Conservation (phyloP, 306 rosid genomes). For the Calophaca sinica region DNA sequence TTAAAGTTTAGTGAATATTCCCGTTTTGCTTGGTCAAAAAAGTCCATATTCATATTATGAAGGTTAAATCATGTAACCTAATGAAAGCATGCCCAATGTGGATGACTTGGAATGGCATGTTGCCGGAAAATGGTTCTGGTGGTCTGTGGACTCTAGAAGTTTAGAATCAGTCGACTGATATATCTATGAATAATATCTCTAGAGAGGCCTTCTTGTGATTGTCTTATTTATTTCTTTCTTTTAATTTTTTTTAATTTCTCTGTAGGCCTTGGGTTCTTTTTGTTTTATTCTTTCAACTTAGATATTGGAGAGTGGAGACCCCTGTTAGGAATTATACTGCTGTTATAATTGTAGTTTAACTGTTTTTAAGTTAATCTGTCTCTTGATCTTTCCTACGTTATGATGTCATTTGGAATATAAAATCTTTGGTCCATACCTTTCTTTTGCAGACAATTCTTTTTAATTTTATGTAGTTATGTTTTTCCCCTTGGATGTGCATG, state of each 20-base stretch:
- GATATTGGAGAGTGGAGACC: conserved; percentile 5
- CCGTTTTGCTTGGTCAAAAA: conserved; percentile 12
- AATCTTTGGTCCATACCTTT: not conserved
- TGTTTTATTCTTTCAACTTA: conserved; percentile 8
- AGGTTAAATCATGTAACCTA: not conserved
- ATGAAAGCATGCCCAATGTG: conserved; percentile 14
- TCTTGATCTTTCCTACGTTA: conserved; percentile 1
- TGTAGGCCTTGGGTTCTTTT: not conserved
- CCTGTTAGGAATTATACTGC: conserved; percentile 17
- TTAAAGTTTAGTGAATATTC: not conserved
- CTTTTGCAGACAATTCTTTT: not conserved
- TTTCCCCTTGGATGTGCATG: not conserved
- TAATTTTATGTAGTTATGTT: not conserved
- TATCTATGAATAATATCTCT: conserved; percentile 16
- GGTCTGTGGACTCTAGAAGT: conserved; percentile 13
- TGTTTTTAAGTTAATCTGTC: conserved; percentile 1
- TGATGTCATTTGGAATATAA: conserved; percentile 1
- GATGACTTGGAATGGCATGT: conserved; percentile 31
- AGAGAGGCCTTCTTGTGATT: conserved; percentile 17
- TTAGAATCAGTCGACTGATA: conserved; percentile 23
- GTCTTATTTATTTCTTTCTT: not conserved
- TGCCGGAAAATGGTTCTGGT: not conserved
- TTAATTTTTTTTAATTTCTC: not conserved
- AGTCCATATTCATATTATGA: not conserved
- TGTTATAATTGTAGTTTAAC: not conserved